A percentile compares a stretch with the other conserved stretches of the same genome.
These are phyloP conservation scores for Phialemoniopsis sp. DNA, from an alignment of 2,329 filamentous ascomycete species.

Conservation along the genomic window DNA sequence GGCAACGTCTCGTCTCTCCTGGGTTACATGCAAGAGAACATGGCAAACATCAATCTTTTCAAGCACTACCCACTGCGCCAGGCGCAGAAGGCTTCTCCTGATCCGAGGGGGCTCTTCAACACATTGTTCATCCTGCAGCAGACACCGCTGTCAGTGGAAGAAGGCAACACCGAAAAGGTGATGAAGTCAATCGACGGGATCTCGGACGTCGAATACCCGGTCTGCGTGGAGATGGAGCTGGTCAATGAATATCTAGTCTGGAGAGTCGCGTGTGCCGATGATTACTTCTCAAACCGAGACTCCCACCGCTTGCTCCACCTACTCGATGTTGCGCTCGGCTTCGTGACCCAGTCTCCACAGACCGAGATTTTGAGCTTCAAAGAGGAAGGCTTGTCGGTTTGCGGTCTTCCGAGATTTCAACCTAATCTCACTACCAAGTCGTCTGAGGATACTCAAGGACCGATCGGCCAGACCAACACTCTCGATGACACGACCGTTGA, in stretches of 20 bases:
- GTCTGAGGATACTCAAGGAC: not conserved
- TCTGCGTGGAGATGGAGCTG: slow-evolving; percentile 78
- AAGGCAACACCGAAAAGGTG: slow-evolving; percentile 25
- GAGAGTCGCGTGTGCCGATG: slow-evolving; percentile 66
- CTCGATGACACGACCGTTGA: slow-evolving; percentile 2
- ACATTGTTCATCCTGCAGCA: slow-evolving; percentile 53
- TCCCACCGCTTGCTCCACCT: slow-evolving; percentile 47
- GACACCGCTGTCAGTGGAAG: slow-evolving; percentile 4
- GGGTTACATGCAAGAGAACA: slow-evolving; percentile 67
- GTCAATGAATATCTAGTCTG: slow-evolving; percentile 54
- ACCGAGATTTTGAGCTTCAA: slow-evolving; percentile 50
- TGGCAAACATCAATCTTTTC: slow-evolving; percentile 61
- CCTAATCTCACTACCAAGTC: slow-evolving; percentile 2
- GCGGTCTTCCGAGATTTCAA: slow-evolving; percentile 50
- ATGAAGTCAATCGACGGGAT: slow-evolving; percentile 60
- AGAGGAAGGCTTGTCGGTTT: slow-evolving; percentile 54
- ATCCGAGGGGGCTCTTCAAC: slow-evolving; percentile 43
- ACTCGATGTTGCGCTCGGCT: slow-evolving; percentile 55
- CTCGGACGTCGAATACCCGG: slow-evolving; percentile 73
- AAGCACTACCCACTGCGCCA: slow-evolving; percentile 76
- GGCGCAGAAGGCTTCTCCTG: slow-evolving; percentile 47
- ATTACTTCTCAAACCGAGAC: slow-evolving; percentile 41
- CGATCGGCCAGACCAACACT: not conserved
- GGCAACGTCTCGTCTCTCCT: slow-evolving; percentile 63
- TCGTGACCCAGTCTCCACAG: slow-evolving; percentile 43